Conservation (phyloP, 2,329 filamentous ascomycete genomes). For the Aspergillus aculeatinus region DNA sequence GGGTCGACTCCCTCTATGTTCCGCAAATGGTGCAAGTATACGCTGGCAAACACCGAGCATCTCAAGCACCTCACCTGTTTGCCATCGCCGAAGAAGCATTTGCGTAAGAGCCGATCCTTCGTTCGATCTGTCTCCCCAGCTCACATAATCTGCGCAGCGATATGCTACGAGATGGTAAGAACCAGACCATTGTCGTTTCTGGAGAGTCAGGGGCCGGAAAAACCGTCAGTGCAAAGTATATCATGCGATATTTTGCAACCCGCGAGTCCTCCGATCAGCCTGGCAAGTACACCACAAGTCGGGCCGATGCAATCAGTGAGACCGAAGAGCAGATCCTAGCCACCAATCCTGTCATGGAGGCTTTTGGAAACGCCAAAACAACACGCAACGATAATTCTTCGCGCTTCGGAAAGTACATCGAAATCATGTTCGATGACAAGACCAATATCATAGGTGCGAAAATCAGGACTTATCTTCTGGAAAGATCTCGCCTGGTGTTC, state of each 20-base stretch:
- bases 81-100: constrained; percentile 99
- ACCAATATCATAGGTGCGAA: constrained; percentile 97
- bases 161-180: constrained; percentile 93
- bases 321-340: constrained; percentile 98
- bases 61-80: constrained; percentile 96
- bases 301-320: constrained; percentile 82
- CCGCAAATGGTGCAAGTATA: constrained; percentile 99
- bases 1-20: constrained; percentile 96
- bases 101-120: constrained; percentile 60
- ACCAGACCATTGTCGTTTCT: constrained; percentile 98
- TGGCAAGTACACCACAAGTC: constrained; percentile 71
- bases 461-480: constrained; percentile 92
- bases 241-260: constrained; percentile 99
- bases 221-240: constrained; percentile 99
- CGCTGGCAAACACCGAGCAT: constrained; percentile 92
- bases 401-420: constrained; percentile 98
- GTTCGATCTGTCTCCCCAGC: constrained; percentile 19
- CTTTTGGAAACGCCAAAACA: constrained; percentile 99
- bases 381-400: constrained; percentile 99
- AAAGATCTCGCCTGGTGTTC: constrained; percentile 93
- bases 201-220: constrained; percentile 98
- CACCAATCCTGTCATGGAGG: constrained; percentile 99
- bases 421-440: constrained; percentile 96
- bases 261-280: constrained; percentile 90
- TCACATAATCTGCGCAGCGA: constrained; percentile 61